Conservation (phyloP, 805 yeast genomes). For the Candida nemodendra region DNA sequence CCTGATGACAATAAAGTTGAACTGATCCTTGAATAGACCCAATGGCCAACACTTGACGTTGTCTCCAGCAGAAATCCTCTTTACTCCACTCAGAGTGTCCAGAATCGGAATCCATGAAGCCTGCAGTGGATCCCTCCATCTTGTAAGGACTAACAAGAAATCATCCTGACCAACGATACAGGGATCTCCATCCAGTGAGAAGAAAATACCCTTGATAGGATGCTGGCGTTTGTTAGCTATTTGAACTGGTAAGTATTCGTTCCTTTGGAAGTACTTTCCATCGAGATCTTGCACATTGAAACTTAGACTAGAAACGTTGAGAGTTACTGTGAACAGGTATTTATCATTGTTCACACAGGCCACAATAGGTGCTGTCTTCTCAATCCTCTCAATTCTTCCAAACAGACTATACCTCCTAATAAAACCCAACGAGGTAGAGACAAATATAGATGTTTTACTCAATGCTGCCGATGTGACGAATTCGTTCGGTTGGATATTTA, state of each 20-base stretch:
- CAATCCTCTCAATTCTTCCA: conserved; percentile 72
- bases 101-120: conserved; percentile 86
- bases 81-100: conserved; percentile 53
- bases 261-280: conserved; percentile 41
- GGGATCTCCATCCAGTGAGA: conserved; percentile 88
- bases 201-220: conserved; percentile 65
- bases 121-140: conserved; percentile 77
- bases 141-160: conserved; percentile 62
- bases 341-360: conserved; percentile 64
- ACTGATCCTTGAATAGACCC: conserved; percentile 67
- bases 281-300: conserved; percentile 37
- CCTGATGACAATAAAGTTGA: conserved; percentile 73
- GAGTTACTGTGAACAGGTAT: conserved; percentile 51
- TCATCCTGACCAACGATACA: conserved; percentile 81
- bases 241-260: conserved; percentile 44
- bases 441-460: conserved; percentile 57
- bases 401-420: conserved; percentile 65
- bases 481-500: conserved; percentile 45
- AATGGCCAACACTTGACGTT: conserved; percentile 84
- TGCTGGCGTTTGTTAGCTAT: conserved; percentile 23
- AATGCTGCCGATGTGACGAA: conserved; percentile 67
- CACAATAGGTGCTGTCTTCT: conserved; percentile 70
- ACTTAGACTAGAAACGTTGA: conserved; percentile 32
- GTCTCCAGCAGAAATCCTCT: conserved; percentile 52
- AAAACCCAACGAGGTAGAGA: conserved; percentile 76